Evolutionary conservation across 805 yeast genomes (phyloP).

Genomic region (Saturnispora sekii): DNA sequence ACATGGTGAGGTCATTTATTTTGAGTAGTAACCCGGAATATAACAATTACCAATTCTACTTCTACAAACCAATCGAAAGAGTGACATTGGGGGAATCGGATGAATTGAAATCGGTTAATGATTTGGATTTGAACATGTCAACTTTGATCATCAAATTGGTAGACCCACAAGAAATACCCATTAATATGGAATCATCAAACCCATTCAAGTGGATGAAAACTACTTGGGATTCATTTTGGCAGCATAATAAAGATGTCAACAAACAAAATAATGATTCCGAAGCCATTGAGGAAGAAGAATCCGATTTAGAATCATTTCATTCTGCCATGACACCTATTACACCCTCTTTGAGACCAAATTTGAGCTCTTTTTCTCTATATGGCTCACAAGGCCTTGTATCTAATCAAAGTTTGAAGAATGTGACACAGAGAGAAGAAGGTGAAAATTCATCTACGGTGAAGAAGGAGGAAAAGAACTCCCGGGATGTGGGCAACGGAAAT

Average conservation of each 20-base stretch:
- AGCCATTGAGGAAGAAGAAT: not conserved
- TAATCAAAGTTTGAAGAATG: not conserved
- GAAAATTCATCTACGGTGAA: no score
- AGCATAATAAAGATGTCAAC: no score
- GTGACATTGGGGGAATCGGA: slow-evolving; percentile 53
- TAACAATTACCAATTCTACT: slow-evolving; percentile 39
- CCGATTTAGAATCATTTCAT: slow-evolving; percentile 6
- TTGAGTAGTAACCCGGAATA: slow-evolving; percentile 40
- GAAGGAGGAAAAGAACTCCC: not conserved
- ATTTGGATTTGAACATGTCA: slow-evolving; percentile 55
- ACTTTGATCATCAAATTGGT: slow-evolving; percentile 63
- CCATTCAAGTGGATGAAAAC: slow-evolving; percentile 21
- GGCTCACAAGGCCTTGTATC: slow-evolving; percentile 12
- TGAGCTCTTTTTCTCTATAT: slow-evolving; percentile 13
- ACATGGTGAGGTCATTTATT: slow-evolving; percentile 53
- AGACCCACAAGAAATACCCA: slow-evolving; percentile 18
- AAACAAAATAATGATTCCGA: not conserved
- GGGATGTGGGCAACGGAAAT: slow-evolving; percentile 11
- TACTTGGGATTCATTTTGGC: slow-evolving; percentile 13
- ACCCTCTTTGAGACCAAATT: slow-evolving; percentile 9
- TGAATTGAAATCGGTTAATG: slow-evolving; percentile 43
- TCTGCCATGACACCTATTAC: not conserved
- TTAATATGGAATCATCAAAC: slow-evolving; percentile 3
- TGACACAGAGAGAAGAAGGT: not conserved
- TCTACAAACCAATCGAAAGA: slow-evolving; percentile 48